Base-by-base conservation (phyloP, 345 rosid species). In the Syzygium jambos region DNA sequence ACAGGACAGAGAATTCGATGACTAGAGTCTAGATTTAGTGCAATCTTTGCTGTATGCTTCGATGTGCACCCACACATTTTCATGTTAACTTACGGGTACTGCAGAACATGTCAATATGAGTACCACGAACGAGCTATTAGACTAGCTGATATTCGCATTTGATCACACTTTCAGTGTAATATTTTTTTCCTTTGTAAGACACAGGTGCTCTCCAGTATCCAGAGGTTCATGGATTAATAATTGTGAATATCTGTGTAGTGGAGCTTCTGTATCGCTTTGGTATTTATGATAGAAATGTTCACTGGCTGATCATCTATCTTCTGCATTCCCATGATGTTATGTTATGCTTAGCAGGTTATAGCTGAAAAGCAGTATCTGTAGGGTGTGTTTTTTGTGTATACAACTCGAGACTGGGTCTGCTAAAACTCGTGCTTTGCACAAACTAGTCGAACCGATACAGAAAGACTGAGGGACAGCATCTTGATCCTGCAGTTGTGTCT, bases 1-100 rank as follows among this genome's bases (percentile, higher is more conserved):
- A 87, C 90, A 89, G 90, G 99, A 95, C 89, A 93, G 93, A 89
- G 98, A 95, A 93, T 68, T 68, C 10, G 78, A 87, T 51, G 61
- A 89, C 78, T 22, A 30, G 16, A 41, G 87, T 88, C 85, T 85
- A 52, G 53, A 34, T 55, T 52, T 52, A 52, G 59, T 84, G 61
- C 16, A 41, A 30, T 53, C 41, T 30, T 84, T 52, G 46, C 46
- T 52, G 86, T 30, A 19, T 84, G 46, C 59, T 12, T 53, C 27
- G 0, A 84, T 84, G 46, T 43, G 46, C 59, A 84, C 41, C 30
- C 63, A 10, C 61, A 52, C 46, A 53, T 73, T 49, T 73, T 73
- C 82, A 73, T 73, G 82, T 73, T 73, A 38, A 73, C 82, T 34
- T 34, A 73, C 82, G 21, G 82, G 82, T 38, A 73, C 82, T 38